Evolutionary conservation across 495 filamentous ascomycete species (phyloP), one percentile per base, ranked within the genome.

Genomic region (Neohortaea acidophila): DNA sequence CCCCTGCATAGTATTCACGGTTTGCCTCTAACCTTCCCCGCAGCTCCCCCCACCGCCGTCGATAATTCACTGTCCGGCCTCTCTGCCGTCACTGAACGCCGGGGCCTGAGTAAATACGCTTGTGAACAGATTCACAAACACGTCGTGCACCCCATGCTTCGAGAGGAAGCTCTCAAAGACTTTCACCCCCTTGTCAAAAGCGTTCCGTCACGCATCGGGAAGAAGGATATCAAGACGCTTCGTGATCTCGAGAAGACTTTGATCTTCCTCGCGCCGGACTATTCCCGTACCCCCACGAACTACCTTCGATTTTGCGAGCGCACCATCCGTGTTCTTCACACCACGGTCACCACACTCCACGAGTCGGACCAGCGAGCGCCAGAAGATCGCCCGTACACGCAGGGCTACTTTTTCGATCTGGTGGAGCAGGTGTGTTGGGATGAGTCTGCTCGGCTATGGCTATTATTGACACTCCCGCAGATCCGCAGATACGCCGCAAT

Each of bases 381-480:
- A 28, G 60, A 72, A 55, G 87, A 96, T 56, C 73, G 75, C 40
- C 84, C 82, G 23, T 96, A 94, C 64, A 84, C 72, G 70, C 79
- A 76, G 67, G 76, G 75, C 44, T 96, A 96, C 64, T 94, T 94
- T 51, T 73, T 93, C 54, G 87, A 96, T 64, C 77, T 93, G 38
- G 69, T 86, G 52, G 79, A 82, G 49, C 84, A 93, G 72, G 46
- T 49, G 23, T 34, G 46, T 49, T 78, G 82, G 38, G 25, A 22
- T 9, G 6, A 14, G 29, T 29, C 22, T 41, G 10, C 6, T n/a
- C 4, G 37, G 26, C n/a, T 11, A 7, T n/a, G 21, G 11, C 9
- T 40, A 45, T 38, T 49, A 27, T 45, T 42, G 1, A 12, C 14
- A 13, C 15, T 12, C n/a, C 10, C 23, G 22, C 41, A 49, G 46